These are phyloP conservation scores for Candida hungchunana DNA, from an alignment of 805 yeast species.

Conservation along the genomic window DNA sequence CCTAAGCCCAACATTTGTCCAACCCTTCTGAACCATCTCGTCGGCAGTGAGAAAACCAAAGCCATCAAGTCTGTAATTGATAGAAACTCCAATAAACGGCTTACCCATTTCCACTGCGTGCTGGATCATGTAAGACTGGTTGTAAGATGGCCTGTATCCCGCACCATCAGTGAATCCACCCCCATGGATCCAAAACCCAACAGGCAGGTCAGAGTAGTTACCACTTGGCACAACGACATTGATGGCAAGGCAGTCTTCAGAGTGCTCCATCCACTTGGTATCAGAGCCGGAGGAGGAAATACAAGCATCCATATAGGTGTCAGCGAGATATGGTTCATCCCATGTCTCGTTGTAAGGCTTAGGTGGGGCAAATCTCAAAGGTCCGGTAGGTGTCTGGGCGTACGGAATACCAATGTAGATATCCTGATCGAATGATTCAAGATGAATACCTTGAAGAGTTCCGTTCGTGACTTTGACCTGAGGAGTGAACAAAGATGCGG, in stretches of 20 bases:
- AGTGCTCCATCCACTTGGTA: constrained; percentile 9
- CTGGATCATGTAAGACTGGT: constrained; percentile 18
- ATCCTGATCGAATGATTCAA: constrained; percentile 16
- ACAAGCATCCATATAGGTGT: constrained; percentile 26
- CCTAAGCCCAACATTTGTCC: constrained; percentile 32
- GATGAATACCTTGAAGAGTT: constrained; percentile 11
- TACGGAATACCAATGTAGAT: constrained; percentile 26
- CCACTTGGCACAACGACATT: constrained; percentile 27
- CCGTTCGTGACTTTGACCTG: constrained; percentile 14
- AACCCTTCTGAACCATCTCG: constrained; percentile 22
- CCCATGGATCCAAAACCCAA: constrained; percentile 34
- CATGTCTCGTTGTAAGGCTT: constrained; percentile 16
- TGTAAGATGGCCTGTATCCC: constrained; percentile 13
- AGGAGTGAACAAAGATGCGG: constrained; percentile 1
- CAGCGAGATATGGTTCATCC: constrained; percentile 16
- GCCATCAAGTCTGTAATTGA: constrained; percentile 36
- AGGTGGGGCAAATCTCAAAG: constrained; percentile 25
- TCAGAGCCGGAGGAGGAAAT: constrained; percentile 11
- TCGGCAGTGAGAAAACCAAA: constrained; percentile 32
- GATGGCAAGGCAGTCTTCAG: constrained; percentile 30
- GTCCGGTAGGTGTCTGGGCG: constrained; percentile 28
- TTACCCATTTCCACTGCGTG: constrained; percentile 18
- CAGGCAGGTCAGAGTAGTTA: constrained; percentile 24
- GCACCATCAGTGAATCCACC: constrained; percentile 32
- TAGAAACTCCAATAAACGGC: constrained; percentile 30